These are phyloP conservation scores for Talaromyces atroroseus DNA, from an alignment of 2,329 filamentous ascomycete species.

Conservation along the genomic window DNA sequence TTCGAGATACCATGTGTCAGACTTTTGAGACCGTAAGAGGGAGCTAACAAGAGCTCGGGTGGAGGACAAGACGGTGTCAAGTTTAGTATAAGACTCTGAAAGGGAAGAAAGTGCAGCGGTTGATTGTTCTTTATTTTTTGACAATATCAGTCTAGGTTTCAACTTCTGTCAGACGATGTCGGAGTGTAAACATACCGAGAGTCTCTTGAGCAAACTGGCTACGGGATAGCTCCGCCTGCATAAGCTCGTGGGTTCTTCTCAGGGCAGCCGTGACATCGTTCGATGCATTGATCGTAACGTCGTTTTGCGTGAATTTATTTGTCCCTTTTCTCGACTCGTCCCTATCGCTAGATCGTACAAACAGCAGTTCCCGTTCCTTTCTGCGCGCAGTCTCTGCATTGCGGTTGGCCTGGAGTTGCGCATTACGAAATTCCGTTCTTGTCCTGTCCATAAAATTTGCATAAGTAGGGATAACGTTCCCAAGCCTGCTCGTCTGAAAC, in stretches of 20 bases:
- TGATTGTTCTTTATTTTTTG: slow-evolving; percentile 54
- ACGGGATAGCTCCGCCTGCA: slow-evolving; percentile 75
- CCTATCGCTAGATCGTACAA: slow-evolving; percentile 47
- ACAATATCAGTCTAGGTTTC: not conserved
- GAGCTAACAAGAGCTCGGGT: slow-evolving; percentile 72
- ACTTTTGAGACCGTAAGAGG: slow-evolving; percentile 82
- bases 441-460: slow-evolving; percentile 34
- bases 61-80: slow-evolving; percentile 70
- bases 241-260: slow-evolving; percentile 77
- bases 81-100: slow-evolving; percentile 70
- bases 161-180: not conserved
- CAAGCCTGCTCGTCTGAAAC: not conserved
- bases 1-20: slow-evolving; percentile 95
- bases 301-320: slow-evolving; percentile 60
- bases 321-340: slow-evolving; percentile 26
- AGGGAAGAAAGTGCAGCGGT: slow-evolving; percentile 76
- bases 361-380: slow-evolving; percentile 69
- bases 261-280: slow-evolving; percentile 80
- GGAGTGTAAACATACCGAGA: slow-evolving; percentile 45
- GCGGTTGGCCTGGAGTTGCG: slow-evolving; percentile 72
- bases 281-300: slow-evolving; percentile 68
- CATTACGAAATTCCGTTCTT: slow-evolving; percentile 68
- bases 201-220: slow-evolving; percentile 89
- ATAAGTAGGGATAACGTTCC: no score
- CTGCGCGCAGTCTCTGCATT: slow-evolving; percentile 67